Percentiles rank a stretch among this genome's conserved stretches.
Evolutionary conservation across 805 yeast species (phyloP).

Genomic region (Clavispora vitiphila): DNA sequence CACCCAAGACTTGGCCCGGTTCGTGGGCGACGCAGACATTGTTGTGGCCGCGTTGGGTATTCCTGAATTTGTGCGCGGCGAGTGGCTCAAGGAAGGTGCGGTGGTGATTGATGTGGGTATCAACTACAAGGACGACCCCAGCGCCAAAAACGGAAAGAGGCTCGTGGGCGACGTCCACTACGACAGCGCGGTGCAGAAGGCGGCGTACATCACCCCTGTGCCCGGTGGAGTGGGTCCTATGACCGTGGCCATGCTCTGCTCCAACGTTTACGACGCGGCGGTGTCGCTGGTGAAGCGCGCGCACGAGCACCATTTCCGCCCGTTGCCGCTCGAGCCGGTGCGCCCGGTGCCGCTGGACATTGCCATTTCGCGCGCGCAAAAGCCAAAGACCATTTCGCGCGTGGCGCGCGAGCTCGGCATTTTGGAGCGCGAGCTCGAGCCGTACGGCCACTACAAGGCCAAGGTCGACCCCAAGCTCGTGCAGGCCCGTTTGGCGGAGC

Average conservation of each 20-base stretch:
- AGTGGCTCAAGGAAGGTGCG: slow-evolving; percentile 80
- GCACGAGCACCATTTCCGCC: slow-evolving; percentile 46
- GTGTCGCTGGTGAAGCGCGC: slow-evolving; percentile 47
- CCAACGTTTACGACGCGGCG: slow-evolving; percentile 80
- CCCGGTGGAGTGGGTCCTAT: slow-evolving; percentile 99
- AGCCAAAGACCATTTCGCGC: slow-evolving; percentile 72
- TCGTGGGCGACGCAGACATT: slow-evolving; percentile 69
- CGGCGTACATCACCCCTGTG: slow-evolving; percentile 83
- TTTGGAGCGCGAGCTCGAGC: slow-evolving; percentile 72
- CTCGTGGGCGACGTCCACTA: slow-evolving; percentile 96
- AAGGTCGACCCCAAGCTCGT: slow-evolving; percentile 56
- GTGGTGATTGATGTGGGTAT: slow-evolving; percentile 94
- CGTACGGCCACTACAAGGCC: slow-evolving; percentile 85
- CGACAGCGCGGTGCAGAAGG: slow-evolving; percentile 56
- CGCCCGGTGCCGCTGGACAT: slow-evolving; percentile 86
- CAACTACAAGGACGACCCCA: slow-evolving; percentile 73
- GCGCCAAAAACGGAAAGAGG: slow-evolving; percentile 71
- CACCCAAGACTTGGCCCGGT: slow-evolving; percentile 54
- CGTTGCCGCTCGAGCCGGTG: slow-evolving; percentile 47
- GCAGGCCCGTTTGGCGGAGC: slow-evolving; percentile 44
- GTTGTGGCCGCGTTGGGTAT: slow-evolving; percentile 90
- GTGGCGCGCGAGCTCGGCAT: slow-evolving; percentile 84
- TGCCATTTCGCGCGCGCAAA: slow-evolving; percentile 83
- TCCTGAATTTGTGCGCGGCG: slow-evolving; percentile 80
- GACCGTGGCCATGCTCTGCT: slow-evolving; percentile 95